Percentiles rank a stretch among this genome's conserved stretches.
Conservation (phyloP, 2,329 filamentous ascomycete species). For the Fusarium piperis region DNA sequence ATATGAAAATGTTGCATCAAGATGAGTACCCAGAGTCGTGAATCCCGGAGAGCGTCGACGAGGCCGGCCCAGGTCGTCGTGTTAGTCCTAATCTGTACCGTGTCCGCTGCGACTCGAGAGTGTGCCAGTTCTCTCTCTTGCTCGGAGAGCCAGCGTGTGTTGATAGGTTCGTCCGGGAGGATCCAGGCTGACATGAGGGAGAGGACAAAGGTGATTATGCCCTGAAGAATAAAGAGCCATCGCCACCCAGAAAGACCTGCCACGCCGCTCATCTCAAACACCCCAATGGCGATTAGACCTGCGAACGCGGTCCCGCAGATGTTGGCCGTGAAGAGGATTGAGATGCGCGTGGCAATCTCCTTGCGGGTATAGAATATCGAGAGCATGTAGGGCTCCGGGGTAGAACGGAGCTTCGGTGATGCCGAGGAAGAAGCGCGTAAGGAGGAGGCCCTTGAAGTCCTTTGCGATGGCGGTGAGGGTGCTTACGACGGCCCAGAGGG, state of each 20-base stretch:
- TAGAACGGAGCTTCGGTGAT: conserved; percentile 53
- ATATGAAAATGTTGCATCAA: background rate
- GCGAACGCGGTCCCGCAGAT: conserved; percentile 49
- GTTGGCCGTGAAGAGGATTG: conserved; percentile 54
- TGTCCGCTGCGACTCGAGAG: conserved; percentile 49
- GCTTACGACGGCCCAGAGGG: conserved; percentile 58
- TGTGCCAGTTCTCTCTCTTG: conserved; percentile 49
- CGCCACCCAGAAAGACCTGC: conserved; percentile 40
- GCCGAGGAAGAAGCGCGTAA: conserved; percentile 54
- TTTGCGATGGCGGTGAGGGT: conserved; percentile 56
- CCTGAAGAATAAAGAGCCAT: conserved; percentile 72
- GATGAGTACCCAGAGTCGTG: conserved; percentile 38
- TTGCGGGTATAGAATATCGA: conserved; percentile 64
- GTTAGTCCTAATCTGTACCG: conserved; percentile 51
- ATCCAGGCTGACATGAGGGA: conserved; percentile 35
- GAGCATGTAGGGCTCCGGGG: conserved; percentile 51
- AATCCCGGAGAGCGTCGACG: conserved; percentile 48
- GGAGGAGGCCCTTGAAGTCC: conserved; percentile 58
- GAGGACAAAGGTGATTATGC: conserved; percentile 50
- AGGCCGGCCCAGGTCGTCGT: conserved; percentile 53
- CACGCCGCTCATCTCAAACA: conserved; percentile 45
- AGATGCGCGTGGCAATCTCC: conserved; percentile 52
- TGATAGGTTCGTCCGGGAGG: conserved; percentile 51
- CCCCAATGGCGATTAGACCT: conserved; percentile 55
- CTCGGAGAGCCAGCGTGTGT: conserved; percentile 52